Evolutionary conservation across 805 yeast genomes (phyloP), one percentile per base, ranked within the genome.

Genomic region (Sugiyamaella marilandica): DNA sequence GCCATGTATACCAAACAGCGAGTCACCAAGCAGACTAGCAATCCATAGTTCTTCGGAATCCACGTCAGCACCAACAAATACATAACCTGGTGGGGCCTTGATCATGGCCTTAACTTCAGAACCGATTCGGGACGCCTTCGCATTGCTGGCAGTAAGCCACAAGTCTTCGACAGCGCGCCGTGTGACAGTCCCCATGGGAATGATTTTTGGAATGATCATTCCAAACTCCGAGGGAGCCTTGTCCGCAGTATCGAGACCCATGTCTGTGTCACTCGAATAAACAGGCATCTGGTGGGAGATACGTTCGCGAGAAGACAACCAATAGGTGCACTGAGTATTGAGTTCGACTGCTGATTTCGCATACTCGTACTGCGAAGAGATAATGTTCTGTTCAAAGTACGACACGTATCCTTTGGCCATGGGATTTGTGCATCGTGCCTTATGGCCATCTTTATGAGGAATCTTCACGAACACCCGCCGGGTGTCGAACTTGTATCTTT

Each of bases 1-100:
- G 5, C 99, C 99, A 67, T 94, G 99, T 21, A 87, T 72, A 33
- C 84, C 81, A 69, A 92, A 88, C 49, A 84, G 80, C 0, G 98
- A 84, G 66, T 94, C 99, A 2, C 99, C 97, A 32, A 92, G 83
- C 21, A 95, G 71, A 16, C 97, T 86, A 0, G 99, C 99, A 59
- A 94, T 94, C 99, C 99, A 94, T 41, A 94, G 74, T 65, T 94
- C 99, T 65, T 94, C 99, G 36, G 97, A 88, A 68, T 94, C 99
- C 8, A 94, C 99, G 73, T 94, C 99, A 0, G 99, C 99, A 9
- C 99, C 99, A 8, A 94, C 96, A 71, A 94, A 87, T 35, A 80
- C 79, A 65, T 91, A 94, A 0, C 97, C 97, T 1, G 76, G 70
- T 0, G 99, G 99, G 0, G 97, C 97, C 53, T 77, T 72, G 3